Evolutionary conservation across 1,139 yeast species (phyloP).

Genomic region (Blastobotrys serpentis): DNA sequence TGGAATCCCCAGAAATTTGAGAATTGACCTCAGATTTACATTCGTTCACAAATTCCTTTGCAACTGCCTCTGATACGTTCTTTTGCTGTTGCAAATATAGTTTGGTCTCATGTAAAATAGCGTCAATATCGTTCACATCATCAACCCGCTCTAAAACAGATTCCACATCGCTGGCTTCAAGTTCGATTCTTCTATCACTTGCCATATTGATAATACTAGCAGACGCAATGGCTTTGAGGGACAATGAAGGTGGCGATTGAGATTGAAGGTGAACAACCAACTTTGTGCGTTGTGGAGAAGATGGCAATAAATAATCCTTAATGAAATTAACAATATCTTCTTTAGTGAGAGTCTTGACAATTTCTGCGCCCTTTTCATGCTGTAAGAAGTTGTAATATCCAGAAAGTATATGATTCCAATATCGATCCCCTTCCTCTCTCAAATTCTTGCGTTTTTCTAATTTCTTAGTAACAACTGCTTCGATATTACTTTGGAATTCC

Average conservation of each 20-base stretch:
- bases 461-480: conserved; percentile 64
- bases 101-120: conserved; percentile 8
- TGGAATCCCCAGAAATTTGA: conserved; percentile 14
- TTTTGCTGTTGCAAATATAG: conserved; percentile 8
- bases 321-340: conserved; percentile 59
- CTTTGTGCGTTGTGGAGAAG: conserved; percentile 44
- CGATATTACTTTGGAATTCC: conserved; percentile 67
- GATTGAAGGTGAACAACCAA: conserved; percentile 70
- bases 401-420: conserved; percentile 63
- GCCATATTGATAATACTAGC: conserved; percentile 47
- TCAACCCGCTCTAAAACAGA: conserved; percentile 24
- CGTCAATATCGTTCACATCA: conserved; percentile 16
- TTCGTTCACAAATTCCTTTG: conserved; percentile 20
- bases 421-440: conserved; percentile 67
- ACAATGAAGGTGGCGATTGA: conserved; percentile 39
- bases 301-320: conserved; percentile 45
- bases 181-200: conserved; percentile 67
- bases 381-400: conserved; percentile 75
- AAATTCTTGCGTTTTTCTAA: conserved; percentile 73
- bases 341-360: conserved; percentile 54
- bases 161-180: conserved; percentile 28
- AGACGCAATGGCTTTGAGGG: conserved; percentile 26
- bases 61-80: conserved; percentile 14
- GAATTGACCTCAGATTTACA: conserved; percentile 19
- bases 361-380: conserved; percentile 55